A percentile compares a stretch with the other conserved stretches of the same genome.
Evolutionary conservation across 2,329 filamentous ascomycete genomes (phyloP).

Genomic region (Ophiostoma sp.): DNA sequence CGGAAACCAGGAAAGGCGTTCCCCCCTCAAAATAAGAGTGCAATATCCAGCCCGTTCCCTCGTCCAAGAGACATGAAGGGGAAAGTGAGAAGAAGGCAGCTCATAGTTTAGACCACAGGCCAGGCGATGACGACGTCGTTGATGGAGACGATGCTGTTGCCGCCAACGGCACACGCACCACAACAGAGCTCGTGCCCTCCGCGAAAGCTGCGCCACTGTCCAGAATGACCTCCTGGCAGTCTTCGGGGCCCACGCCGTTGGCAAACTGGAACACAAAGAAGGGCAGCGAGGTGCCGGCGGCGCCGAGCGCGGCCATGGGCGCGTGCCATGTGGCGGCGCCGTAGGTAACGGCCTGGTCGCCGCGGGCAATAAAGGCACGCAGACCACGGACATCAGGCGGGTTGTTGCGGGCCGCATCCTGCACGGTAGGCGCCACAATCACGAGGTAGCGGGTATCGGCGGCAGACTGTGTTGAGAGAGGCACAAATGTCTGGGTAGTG

Average conservation of each 20-base stretch:
- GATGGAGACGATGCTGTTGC: not conserved
- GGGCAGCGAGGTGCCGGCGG: conserved; percentile 60
- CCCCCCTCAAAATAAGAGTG: not conserved
- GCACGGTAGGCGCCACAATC: conserved; percentile 78
- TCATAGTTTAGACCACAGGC: conserved; percentile 19
- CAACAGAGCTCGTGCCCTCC: conserved; percentile 18
- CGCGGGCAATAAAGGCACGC: conserved; percentile 75
- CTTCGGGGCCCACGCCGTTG: conserved; percentile 78
- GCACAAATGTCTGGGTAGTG: conserved; percentile 91
- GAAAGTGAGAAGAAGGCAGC: not conserved
- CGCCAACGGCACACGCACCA: conserved; percentile 18
- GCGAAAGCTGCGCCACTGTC: conserved; percentile 18
- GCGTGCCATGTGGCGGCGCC: conserved; percentile 92
- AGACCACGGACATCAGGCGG: conserved; percentile 71
- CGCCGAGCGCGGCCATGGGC: conserved; percentile 86
- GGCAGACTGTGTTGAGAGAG: conserved; percentile 57
- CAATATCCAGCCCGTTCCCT: not conserved
- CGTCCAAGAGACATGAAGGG: not conserved
- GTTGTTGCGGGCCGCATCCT: conserved; percentile 40
- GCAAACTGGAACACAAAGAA: conserved; percentile 89
- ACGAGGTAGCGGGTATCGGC: conserved; percentile 65
- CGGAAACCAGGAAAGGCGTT: not conserved
- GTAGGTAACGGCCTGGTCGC: conserved; percentile 85
- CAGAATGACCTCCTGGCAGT: conserved; percentile 78
- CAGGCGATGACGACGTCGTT: not conserved